Percentiles rank a stretch among this genome's conserved stretches.
phyloP scores from a whole-genome alignment of 1,284 basidiomycete genomes.

The Polyporus tsugae region DNA sequence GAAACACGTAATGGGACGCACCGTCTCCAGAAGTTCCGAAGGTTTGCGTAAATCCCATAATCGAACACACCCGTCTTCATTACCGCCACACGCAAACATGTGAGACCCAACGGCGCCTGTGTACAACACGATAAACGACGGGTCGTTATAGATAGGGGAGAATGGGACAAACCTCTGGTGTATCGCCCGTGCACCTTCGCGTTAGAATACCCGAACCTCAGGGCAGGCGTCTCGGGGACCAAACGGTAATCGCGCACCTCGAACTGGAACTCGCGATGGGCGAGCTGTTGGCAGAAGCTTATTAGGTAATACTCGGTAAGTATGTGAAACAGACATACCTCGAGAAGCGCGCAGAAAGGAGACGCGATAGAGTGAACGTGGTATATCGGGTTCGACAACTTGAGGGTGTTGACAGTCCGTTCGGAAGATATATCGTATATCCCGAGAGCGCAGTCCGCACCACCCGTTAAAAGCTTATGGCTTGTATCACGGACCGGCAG shows the following conservation, averaged over 20 bases:
- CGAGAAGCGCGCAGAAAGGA: constrained; percentile 51
- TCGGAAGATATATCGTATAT: constrained; percentile 58
- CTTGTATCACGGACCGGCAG: constrained; percentile 53
- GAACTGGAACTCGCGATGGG: constrained; percentile 60
- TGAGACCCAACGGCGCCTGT: constrained; percentile 43
- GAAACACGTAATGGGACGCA: constrained; percentile 30
- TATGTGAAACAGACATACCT: constrained; percentile 43
- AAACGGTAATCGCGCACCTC: constrained; percentile 57
- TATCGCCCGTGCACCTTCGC: constrained; percentile 51
- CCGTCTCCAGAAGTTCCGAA: constrained; percentile 39
- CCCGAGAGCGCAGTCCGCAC: constrained; percentile 54
- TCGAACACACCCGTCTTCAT: constrained; percentile 50
- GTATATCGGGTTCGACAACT: constrained; percentile 53
- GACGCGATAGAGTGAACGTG: constrained; percentile 50
- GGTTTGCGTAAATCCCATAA: constrained; percentile 58
- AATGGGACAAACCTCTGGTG: constrained; percentile 47
- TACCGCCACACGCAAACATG: constrained; percentile 51
- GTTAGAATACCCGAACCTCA: constrained; percentile 54
- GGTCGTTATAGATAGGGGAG: not conserved
- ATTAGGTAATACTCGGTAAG: constrained; percentile 5
- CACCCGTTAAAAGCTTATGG: constrained; percentile 55
- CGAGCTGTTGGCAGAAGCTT: constrained; percentile 44
- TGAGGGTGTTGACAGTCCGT: constrained; percentile 49
- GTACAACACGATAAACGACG: not conserved
- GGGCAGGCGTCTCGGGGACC: constrained; percentile 42